phyloP scores from a whole-genome alignment of 331 rosid species.

The Malus hybrid region DNA sequence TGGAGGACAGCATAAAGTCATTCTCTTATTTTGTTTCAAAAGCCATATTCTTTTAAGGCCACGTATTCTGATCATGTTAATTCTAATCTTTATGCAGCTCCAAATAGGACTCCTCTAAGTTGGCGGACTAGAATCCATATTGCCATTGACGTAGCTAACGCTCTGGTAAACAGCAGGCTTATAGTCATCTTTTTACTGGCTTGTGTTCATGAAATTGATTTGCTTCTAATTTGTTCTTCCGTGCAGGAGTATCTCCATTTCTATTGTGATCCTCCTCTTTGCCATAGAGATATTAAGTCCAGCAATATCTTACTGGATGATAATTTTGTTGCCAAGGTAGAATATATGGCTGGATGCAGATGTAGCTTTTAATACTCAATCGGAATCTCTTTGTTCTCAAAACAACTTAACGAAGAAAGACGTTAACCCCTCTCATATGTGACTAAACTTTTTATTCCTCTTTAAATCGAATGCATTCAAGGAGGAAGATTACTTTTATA shows the following conservation, averaged over 20 bases:
- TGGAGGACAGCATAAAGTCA: neutral
- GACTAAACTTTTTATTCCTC: neutral
- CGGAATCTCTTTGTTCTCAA: neutral
- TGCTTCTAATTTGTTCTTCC: slow-evolving; percentile 9
- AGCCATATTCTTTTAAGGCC: neutral
- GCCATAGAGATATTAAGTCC: slow-evolving; percentile 94
- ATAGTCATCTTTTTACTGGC: slow-evolving; percentile 2
- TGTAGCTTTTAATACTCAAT: neutral
- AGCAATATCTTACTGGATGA: slow-evolving; percentile 91
- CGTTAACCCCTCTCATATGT: neutral
- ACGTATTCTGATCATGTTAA: slow-evolving; percentile 7
- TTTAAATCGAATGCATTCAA: neutral
- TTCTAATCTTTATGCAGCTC: slow-evolving; percentile 43
- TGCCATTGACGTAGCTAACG: slow-evolving; percentile 92
- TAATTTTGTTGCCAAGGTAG: slow-evolving; percentile 90
- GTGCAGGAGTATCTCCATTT: slow-evolving; percentile 97
- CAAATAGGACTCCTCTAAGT: slow-evolving; percentile 70
- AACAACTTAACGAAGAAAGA: neutral
- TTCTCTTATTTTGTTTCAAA: neutral
- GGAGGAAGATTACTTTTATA: neutral
- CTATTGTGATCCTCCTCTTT: slow-evolving; percentile 94
- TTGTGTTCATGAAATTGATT: slow-evolving; percentile 6
- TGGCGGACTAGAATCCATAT: slow-evolving; percentile 88
- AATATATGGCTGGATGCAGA: slow-evolving; percentile 10
- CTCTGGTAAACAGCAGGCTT: slow-evolving; percentile 54